Conservation (phyloP, 2,329 filamentous ascomycete species). For the Diaporthe vaccinii region DNA sequence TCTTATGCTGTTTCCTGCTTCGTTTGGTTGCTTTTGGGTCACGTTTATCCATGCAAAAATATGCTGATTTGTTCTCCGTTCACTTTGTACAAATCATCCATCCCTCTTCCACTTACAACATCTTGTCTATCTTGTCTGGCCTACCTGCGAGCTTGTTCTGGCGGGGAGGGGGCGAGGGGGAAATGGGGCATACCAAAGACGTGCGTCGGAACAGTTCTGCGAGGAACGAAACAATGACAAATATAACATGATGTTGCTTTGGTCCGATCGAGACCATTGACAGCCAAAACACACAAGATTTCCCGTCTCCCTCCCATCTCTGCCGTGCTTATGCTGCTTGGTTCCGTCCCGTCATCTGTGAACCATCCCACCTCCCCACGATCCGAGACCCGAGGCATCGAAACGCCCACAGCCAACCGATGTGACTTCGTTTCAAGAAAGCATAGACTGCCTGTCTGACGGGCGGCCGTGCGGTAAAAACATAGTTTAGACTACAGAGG, state of each 20-base stretch:
- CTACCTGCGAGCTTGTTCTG: constrained; percentile 15
- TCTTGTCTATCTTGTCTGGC: not conserved
- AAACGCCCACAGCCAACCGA: not conserved
- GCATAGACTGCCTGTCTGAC: not conserved
- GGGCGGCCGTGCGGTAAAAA: not conserved
- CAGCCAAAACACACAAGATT: constrained; percentile 10
- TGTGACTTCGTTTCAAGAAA: constrained; percentile 18
- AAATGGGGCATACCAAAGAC: not conserved
- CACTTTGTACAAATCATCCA: constrained; percentile 23
- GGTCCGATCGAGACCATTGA: constrained; percentile 21
- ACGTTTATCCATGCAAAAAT: constrained; percentile 5
- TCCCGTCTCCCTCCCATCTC: not conserved
- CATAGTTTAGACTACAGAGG: constrained; percentile 16
- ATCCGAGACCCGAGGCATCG: not conserved
- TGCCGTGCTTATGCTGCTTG: not conserved
- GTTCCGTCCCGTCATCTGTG: not conserved
- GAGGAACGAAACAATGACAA: constrained; percentile 4
- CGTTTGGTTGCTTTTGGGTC: not conserved
- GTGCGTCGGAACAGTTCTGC: constrained; percentile 21
- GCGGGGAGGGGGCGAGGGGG: not conserved
- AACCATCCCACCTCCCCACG: constrained; percentile 11
- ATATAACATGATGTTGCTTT: constrained; percentile 31
- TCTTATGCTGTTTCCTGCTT: not conserved
- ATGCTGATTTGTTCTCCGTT: not conserved
- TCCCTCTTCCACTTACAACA: not conserved